A percentile compares a stretch with the other conserved stretches of the same genome.
These are phyloP conservation scores for Candida xiaguanensis DNA, from an alignment of 805 yeast species.

Conservation along the genomic window DNA sequence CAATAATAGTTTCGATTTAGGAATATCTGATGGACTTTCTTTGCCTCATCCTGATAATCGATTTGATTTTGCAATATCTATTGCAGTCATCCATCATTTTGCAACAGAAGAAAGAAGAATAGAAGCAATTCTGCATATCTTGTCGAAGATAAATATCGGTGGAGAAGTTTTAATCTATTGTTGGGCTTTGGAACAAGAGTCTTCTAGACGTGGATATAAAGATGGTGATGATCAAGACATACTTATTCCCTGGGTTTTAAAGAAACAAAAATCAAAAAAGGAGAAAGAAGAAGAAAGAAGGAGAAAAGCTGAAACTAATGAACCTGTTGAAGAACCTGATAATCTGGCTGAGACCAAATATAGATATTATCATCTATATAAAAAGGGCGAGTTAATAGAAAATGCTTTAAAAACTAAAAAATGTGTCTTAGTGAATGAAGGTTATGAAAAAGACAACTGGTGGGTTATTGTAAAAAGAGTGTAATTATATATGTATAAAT, in stretches of 20 bases:
- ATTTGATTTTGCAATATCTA: constrained; percentile 87
- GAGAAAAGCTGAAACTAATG: constrained; percentile 10
- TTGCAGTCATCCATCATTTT: constrained; percentile 95
- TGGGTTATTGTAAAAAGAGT: constrained; percentile 46
- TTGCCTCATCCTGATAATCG: constrained; percentile 35
- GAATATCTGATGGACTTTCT: constrained; percentile 77
- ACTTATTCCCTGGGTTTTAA: constrained; percentile 91
- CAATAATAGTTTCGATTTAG: constrained; percentile 45
- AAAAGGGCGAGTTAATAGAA: constrained; percentile 73
- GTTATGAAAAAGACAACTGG: constrained; percentile 96
- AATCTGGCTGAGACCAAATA: constrained; percentile 49
- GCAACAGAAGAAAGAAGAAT: constrained; percentile 78
- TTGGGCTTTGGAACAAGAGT: constrained; percentile 94
- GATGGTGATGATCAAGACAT: constrained; percentile 93
- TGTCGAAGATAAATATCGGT: constrained; percentile 51
- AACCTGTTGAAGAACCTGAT: constrained; percentile 14
- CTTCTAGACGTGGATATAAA: constrained; percentile 83
- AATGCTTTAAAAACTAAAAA: constrained; percentile 76
- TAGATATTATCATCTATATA: constrained; percentile 86
- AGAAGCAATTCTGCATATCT: constrained; percentile 66
- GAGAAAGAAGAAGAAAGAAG: constrained; percentile 18
- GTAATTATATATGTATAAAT: background rate
- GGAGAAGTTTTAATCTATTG: constrained; percentile 83
- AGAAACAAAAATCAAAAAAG: constrained; percentile 39
- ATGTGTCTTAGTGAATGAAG: constrained; percentile 53